Conservation (phyloP, 169 alveolate species). For the Eimeria falciformis region DNA sequence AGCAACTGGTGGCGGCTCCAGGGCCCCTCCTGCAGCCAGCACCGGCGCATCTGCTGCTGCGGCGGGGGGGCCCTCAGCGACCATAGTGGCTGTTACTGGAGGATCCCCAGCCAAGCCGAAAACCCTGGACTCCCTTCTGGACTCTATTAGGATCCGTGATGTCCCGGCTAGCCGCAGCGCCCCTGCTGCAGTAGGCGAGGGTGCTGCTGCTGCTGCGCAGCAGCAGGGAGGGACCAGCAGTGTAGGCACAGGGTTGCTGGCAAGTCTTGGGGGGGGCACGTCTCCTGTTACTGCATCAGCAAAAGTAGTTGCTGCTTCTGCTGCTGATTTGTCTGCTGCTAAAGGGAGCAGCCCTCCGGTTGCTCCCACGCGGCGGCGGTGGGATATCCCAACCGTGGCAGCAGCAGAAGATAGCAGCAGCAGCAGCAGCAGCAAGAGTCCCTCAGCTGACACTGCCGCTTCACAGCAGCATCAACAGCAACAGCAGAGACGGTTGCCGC, state of each 20-base stretch:
- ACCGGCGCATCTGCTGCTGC: background rate
- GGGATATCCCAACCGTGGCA: conserved; percentile 42
- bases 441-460: background rate
- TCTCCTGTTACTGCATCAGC: conserved; percentile 67
- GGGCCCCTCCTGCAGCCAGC: conserved; percentile 27
- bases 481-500: conserved; percentile 50
- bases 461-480: conserved; percentile 13
- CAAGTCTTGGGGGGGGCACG: conserved; percentile 61
- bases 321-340: conserved; percentile 55
- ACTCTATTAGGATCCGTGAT: conserved; percentile 47
- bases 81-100: background rate
- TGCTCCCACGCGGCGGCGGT: conserved; percentile 51
- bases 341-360: conserved; percentile 47
- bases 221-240: conserved; percentile 40
- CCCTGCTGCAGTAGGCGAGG: conserved; percentile 49
- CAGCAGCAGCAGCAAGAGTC: conserved; percentile 60
- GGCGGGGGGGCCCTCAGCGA: conserved; percentile 53
- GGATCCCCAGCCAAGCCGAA: conserved; percentile 17
- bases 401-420: conserved; percentile 25
- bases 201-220: conserved; percentile 44
- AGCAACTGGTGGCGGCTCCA: background rate
- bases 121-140: conserved; percentile 41
- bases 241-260: conserved; percentile 25
- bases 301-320: conserved; percentile 58
- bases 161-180: conserved; percentile 57